Conservation (phyloP, 441 rosid species). For the Melastoma candidum region DNA sequence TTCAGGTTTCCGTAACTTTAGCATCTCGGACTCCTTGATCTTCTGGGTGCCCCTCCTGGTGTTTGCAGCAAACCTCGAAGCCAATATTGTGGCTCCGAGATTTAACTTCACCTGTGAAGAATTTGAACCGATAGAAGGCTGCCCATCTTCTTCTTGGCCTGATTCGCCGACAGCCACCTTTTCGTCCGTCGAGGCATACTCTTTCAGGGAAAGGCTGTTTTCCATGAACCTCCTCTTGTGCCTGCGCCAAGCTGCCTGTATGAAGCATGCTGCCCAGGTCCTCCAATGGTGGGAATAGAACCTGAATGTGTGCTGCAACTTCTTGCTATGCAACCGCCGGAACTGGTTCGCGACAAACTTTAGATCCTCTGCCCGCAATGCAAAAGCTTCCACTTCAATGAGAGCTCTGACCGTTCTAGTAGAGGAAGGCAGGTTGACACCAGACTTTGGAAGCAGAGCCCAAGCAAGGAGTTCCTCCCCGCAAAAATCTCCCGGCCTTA, state of each 20-base stretch:
- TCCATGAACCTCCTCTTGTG: slow-evolving; percentile 58
- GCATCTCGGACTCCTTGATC: slow-evolving; percentile 50
- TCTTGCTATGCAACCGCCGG: slow-evolving; percentile 88
- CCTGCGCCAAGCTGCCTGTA: slow-evolving; percentile 86
- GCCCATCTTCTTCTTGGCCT: slow-evolving; percentile 15
- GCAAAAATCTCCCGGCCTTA: slow-evolving; percentile 84
- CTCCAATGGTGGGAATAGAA: slow-evolving; percentile 96
- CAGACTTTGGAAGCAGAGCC: slow-evolving; percentile 80
- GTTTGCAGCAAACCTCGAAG: slow-evolving; percentile 85
- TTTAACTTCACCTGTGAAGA: slow-evolving; percentile 47
- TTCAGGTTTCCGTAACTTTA: slow-evolving; percentile 71
- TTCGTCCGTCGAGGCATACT: background rate
- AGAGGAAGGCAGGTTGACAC: slow-evolving; percentile 73
- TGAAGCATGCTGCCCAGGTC: slow-evolving; percentile 94
- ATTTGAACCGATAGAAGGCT: slow-evolving; percentile 16
- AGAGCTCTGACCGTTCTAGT: slow-evolving; percentile 81
- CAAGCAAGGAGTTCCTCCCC: slow-evolving; percentile 90
- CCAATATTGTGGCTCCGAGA: slow-evolving; percentile 66
- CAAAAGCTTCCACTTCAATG: slow-evolving; percentile 85
- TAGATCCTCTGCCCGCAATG: slow-evolving; percentile 82
- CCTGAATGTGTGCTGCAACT: slow-evolving; percentile 76
- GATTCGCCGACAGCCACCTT: background rate
- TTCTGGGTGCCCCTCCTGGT: slow-evolving; percentile 77
- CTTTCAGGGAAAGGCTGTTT: slow-evolving; percentile 12
- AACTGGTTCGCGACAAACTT: slow-evolving; percentile 90